A percentile compares a stretch with the other conserved stretches of the same genome.
Evolutionary conservation across 768 basidiomycete species (phyloP).

Genomic region (Suillus subaureus): DNA sequence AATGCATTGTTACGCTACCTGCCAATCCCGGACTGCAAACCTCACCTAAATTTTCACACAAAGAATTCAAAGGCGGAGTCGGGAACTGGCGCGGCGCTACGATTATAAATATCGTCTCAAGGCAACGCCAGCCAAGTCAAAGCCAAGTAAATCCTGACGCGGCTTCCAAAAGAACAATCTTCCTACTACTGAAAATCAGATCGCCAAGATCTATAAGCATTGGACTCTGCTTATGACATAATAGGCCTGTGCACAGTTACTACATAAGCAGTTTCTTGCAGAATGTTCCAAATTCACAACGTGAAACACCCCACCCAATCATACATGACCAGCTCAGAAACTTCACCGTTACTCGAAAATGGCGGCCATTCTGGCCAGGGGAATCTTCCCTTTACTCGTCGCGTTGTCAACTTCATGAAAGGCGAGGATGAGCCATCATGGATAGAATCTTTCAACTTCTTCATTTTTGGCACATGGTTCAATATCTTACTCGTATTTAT

Average conservation of each 20-base stretch:
- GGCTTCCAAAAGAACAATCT: background rate
- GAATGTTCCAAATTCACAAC: background rate
- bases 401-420: constrained; percentile 41
- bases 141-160: too few species aligned
- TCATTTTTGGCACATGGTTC: constrained; percentile 66
- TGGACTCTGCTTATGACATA: background rate
- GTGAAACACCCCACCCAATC: background rate
- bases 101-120: too few species aligned
- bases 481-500: constrained; percentile 82
- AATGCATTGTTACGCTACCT: too few species aligned
- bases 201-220: too few species aligned
- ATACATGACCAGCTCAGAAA: constrained; percentile 41
- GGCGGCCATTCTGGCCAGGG: constrained; percentile 24
- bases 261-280: background rate
- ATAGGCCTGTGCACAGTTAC: too few species aligned
- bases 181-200: too few species aligned
- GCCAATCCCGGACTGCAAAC: too few species aligned
- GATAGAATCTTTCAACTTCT: constrained; percentile 56
- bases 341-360: constrained; percentile 51
- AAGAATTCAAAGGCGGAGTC: too few species aligned
- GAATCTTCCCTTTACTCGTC: constrained; percentile 25
- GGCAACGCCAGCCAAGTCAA: too few species aligned
- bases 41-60: too few species aligned
- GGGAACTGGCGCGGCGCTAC: too few species aligned
- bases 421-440: constrained; percentile 69